phyloP scores from a whole-genome alignment of 176 grass and related monocot species.

The Leersia perrieri region DNA sequence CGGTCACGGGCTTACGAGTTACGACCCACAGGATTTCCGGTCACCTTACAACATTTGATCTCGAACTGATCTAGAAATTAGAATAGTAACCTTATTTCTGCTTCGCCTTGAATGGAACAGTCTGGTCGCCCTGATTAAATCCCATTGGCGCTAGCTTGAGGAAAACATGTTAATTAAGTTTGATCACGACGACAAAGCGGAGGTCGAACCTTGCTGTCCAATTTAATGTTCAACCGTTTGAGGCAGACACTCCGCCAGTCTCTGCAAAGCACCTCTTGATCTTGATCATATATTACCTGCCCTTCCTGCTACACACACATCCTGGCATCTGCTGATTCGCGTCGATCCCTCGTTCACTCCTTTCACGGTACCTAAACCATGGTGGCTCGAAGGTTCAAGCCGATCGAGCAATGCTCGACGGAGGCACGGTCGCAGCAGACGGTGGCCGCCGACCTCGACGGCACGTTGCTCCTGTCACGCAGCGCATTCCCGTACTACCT shows the following conservation, averaged over 20 bases:
- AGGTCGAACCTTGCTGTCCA: neutral
- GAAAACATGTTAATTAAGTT: neutral
- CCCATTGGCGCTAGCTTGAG: neutral
- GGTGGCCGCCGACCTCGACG: conserved; percentile 75
- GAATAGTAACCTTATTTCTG: too few relatives aligned
- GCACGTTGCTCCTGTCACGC: conserved; percentile 72
- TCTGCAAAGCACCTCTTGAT: neutral
- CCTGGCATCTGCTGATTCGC: neutral
- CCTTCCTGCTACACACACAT: neutral
- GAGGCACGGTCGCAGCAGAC: conserved; percentile 56
- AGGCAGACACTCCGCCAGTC: neutral
- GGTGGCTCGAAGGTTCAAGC: conserved; percentile 45
- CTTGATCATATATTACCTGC: conserved; percentile 17
- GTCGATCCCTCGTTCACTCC: neutral
- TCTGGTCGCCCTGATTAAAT: neutral
- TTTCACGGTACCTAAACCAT: neutral
- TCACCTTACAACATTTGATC: too few relatives aligned
- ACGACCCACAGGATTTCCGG: too few relatives aligned
- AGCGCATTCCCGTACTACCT: conserved; percentile 88
- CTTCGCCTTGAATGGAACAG: neutral
- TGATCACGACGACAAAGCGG: neutral
- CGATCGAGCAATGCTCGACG: conserved; percentile 54
- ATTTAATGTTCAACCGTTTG: neutral
- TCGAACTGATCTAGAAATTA: too few relatives aligned
- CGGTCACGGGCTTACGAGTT: too few relatives aligned